Base-by-base conservation (phyloP, 2,329 filamentous ascomycete species). In the Diaporthe longicolla region DNA sequence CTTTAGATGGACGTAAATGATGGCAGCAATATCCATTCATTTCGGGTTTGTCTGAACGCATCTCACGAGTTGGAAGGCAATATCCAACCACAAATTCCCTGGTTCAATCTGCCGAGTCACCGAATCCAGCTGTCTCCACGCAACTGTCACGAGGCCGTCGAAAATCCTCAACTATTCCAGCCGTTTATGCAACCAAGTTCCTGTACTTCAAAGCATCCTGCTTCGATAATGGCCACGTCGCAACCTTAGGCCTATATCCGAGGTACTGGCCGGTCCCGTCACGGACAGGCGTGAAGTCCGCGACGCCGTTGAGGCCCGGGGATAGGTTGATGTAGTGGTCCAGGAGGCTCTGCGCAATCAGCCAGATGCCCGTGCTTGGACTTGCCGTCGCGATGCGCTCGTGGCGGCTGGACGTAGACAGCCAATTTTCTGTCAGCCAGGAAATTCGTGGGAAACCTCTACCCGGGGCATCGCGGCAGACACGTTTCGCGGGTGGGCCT, bases 171-270 rank as follows among this genome's bases (percentile, higher is more conserved):
- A 43, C 6, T 19, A 43, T 19, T 15, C 52, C 26, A 50, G 24
- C 37, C 59, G 35, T 68, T 76, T 72, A 79, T 54, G 76, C 75
- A 66, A 73, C 76, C 74, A 77, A 78, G 68, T 78, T 61, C 45
- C 72, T 78, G 70, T 73, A 71, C 45, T 72, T 72, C 70, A 77
- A 35, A 32, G 72, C 74, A 66, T 80, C 77, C 70, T 78, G 70
- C 75, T 79, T 79, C n/a, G 73, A 75, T 29, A 79, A 70, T 37
- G 81, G 80, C 81, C 81, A 83, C 17, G 81, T 83, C 24, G 76
- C 74, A 40, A 80, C 73, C 72, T 82, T 82, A 45, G 76, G 76
- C 63, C 80, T 79, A 72, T 77, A 79, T 10, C 79, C 80, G 26
- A 79, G 57, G 50, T 77, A 78, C 2, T 35, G 54, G 55, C 69